Evolutionary conservation across 768 basidiomycete species (phyloP).

Genomic region (Cytidiella melzeri): DNA sequence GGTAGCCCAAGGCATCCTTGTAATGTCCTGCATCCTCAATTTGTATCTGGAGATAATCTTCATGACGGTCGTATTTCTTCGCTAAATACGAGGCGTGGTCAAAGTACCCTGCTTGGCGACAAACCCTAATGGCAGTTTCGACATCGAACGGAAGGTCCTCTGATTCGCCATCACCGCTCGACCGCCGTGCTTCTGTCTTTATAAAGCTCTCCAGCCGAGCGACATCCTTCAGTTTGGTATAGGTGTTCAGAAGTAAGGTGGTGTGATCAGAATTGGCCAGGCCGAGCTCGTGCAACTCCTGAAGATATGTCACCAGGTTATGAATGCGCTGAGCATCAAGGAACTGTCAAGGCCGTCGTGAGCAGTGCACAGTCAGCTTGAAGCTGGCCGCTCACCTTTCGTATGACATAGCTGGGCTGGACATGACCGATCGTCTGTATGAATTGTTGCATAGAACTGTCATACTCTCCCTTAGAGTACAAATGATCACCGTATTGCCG

Average conservation of each 20-base stretch:
- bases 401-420: slow-evolving; percentile 93
- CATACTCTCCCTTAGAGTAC: slow-evolving; percentile 87
- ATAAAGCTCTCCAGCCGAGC: slow-evolving; percentile 86
- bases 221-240: slow-evolving; percentile 94
- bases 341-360: slow-evolving; percentile 48
- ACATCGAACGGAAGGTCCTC: slow-evolving; percentile 91
- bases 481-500: slow-evolving; percentile 87
- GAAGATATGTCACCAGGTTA: slow-evolving; percentile 91
- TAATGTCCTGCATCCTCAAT: slow-evolving; percentile 89
- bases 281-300: slow-evolving; percentile 86
- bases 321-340: slow-evolving; percentile 95
- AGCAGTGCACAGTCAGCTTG: not conserved
- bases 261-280: slow-evolving; percentile 96
- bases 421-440: slow-evolving; percentile 84
- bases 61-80: slow-evolving; percentile 83
- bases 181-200: slow-evolving; percentile 69
- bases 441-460: slow-evolving; percentile 90
- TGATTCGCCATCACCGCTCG: slow-evolving; percentile 32
- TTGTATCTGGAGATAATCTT: slow-evolving; percentile 90
- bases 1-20: slow-evolving; percentile 73
- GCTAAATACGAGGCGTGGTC: slow-evolving; percentile 93
- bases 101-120: slow-evolving; percentile 93
- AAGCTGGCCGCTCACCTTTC: slow-evolving; percentile 63
- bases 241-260: slow-evolving; percentile 92
- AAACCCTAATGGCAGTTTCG: slow-evolving; percentile 94